These are phyloP conservation scores for Malania oleifera DNA, from an alignment of 164 flowering plant genomes.

Conservation along the genomic window DNA sequence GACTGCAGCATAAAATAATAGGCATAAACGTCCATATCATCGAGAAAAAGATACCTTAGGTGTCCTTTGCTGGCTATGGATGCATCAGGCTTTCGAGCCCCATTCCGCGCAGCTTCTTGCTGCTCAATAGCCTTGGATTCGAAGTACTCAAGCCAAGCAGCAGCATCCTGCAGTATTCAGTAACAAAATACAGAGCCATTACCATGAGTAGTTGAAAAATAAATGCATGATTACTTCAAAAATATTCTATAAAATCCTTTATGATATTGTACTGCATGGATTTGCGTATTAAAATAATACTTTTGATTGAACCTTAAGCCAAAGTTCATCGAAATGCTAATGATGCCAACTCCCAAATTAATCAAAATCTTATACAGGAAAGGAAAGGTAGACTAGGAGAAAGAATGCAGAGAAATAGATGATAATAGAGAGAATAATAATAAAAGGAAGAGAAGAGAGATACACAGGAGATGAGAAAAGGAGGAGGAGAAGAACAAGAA, in stretches of 20 bases:
- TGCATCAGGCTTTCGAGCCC: slow-evolving; percentile 95
- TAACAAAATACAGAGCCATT: background rate
- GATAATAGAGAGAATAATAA: too few relatives aligned
- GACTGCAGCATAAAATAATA: background rate
- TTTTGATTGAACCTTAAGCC: too few relatives aligned
- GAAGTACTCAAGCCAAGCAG: slow-evolving; percentile 99
- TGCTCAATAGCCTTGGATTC: slow-evolving; percentile 99
- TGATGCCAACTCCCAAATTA: background rate
- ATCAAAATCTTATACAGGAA: too few relatives aligned
- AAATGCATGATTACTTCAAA: background rate
- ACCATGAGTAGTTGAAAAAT: background rate
- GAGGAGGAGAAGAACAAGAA: too few relatives aligned
- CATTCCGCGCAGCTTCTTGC: slow-evolving; percentile 99
- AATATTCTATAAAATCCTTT: background rate
- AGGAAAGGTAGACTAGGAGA: too few relatives aligned
- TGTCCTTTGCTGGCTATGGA: slow-evolving; percentile 99
- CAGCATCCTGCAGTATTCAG: slow-evolving; percentile 78
- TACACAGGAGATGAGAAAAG: too few relatives aligned
- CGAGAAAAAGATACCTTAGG: slow-evolving; percentile 49
- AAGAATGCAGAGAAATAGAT: too few relatives aligned
- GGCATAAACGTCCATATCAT: background rate
- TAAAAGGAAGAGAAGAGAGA: too few relatives aligned
- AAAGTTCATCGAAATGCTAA: background rate
- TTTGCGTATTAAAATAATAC: too few relatives aligned
- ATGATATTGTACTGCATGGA: too few relatives aligned